Percentiles rank a stretch among this genome's conserved stretches.
Conservation (phyloP, 768 basidiomycete species). For the Tephrocybe sp. region DNA sequence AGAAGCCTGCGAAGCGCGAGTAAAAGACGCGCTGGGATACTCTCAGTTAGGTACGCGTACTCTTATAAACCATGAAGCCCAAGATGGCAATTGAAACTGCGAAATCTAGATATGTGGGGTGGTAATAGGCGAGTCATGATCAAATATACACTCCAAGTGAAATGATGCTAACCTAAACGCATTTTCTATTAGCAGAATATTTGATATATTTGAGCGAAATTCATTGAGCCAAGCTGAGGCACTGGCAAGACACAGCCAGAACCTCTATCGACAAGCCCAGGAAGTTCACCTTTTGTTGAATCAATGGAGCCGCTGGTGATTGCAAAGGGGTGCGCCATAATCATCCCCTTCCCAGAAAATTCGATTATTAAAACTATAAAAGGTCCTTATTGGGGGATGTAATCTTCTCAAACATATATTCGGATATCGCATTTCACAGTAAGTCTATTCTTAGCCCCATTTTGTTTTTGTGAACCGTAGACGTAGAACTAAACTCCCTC, state of each 20-base stretch:
- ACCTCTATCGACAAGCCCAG: slow-evolving; percentile 38
- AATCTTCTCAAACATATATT: slow-evolving; percentile 43
- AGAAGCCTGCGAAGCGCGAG: slow-evolving; percentile 27
- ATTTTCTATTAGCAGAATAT: slow-evolving; percentile 26
- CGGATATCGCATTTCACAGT: slow-evolving; percentile 45
- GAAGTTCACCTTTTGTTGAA: slow-evolving; percentile 34
- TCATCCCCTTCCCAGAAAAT: neutral
- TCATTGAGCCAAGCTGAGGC: slow-evolving; percentile 36
- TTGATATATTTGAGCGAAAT: slow-evolving; percentile 43
- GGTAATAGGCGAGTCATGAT: slow-evolving; percentile 32
- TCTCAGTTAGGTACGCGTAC: slow-evolving; percentile 36
- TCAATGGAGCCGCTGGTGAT: slow-evolving; percentile 37
- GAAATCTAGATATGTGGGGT: slow-evolving; percentile 40
- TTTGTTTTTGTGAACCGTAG: neutral
- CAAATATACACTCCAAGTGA: neutral
- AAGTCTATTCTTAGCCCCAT: slow-evolving; percentile 9
- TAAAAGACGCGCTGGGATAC: slow-evolving; percentile 38
- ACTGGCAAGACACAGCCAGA: slow-evolving; percentile 32
- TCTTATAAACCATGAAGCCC: neutral
- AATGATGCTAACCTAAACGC: neutral
- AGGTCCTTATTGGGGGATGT: slow-evolving; percentile 40
- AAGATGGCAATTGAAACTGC: neutral
- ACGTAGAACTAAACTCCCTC: neutral
- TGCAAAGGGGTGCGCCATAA: slow-evolving; percentile 33
- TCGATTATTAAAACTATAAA: neutral